phyloP scores from a whole-genome alignment of 352 stramenopile genomes.

The Globisporangium uncinulatum region DNA sequence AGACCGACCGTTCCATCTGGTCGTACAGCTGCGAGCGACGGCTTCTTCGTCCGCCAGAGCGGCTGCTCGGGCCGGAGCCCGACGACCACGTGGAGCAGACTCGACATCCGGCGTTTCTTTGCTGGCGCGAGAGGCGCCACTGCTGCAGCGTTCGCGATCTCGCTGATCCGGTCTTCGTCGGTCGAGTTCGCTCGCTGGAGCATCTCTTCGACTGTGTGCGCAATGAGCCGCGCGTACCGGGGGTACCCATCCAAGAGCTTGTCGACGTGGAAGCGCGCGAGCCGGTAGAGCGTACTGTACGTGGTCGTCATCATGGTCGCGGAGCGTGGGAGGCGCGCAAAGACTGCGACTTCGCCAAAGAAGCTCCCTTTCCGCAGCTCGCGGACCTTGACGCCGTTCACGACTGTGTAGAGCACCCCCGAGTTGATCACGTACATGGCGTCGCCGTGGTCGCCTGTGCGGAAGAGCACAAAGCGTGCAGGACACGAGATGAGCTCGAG shows the following conservation, averaged over 20 bases:
- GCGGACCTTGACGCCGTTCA: slow-evolving; percentile 58
- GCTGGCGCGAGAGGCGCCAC: background rate
- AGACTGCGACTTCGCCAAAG: slow-evolving; percentile 62
- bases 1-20: background rate
- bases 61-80: slow-evolving; percentile 6
- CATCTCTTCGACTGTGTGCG: slow-evolving; percentile 35
- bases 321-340: slow-evolving; percentile 52
- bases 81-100: slow-evolving; percentile 7
- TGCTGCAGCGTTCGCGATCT: slow-evolving; percentile 1
- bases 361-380: slow-evolving; percentile 63
- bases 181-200: slow-evolving; percentile 19
- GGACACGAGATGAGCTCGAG: slow-evolving; percentile 53
- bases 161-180: slow-evolving; percentile 15
- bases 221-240: slow-evolving; percentile 35
- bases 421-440: slow-evolving; percentile 71
- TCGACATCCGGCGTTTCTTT: slow-evolving; percentile 6
- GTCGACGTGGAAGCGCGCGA: slow-evolving; percentile 42
- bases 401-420: slow-evolving; percentile 51
- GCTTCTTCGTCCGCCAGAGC: slow-evolving; percentile 12
- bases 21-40: background rate
- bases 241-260: slow-evolving; percentile 54
- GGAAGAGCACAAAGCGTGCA: slow-evolving; percentile 50
- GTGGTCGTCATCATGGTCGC: slow-evolving; percentile 58
- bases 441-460: slow-evolving; percentile 49
- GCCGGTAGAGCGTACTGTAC: slow-evolving; percentile 58